Evolutionary conservation across 1,139 yeast species (phyloP).

Genomic region (Suhomyces atakaporum): DNA sequence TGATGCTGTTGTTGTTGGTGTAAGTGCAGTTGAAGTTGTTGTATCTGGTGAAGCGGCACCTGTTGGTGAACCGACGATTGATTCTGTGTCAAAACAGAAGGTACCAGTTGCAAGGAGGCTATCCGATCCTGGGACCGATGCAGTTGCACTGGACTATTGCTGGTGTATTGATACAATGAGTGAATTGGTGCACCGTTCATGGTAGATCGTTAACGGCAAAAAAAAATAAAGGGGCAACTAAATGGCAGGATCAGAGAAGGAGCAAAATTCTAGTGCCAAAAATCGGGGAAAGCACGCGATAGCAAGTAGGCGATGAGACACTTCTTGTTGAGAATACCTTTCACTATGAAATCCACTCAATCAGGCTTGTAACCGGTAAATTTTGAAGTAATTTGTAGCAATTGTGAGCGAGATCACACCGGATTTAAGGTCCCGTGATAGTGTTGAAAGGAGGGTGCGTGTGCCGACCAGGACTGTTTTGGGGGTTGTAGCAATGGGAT

Average conservation of each 20-base stretch:
- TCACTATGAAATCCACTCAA: too few species aligned
- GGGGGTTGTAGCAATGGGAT: neutral
- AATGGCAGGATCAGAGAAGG: too few species aligned
- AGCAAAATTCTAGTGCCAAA: too few species aligned
- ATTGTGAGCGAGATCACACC: too few species aligned
- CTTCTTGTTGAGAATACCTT: too few species aligned
- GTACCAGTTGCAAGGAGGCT: slow-evolving; percentile 7
- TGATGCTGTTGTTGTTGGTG: slow-evolving; percentile 15
- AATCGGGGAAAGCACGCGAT: too few species aligned
- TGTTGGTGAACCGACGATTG: slow-evolving; percentile 6
- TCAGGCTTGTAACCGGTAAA: too few species aligned
- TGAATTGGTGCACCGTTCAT: slow-evolving; percentile 20
- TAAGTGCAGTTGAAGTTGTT: slow-evolving; percentile 11
- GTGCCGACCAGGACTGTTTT: neutral
- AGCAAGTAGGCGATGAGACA: too few species aligned
- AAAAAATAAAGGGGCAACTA: slow-evolving; percentile 11
- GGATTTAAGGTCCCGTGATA: too few species aligned
- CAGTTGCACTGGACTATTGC: slow-evolving; percentile 11
- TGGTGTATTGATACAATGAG: slow-evolving; percentile 17
- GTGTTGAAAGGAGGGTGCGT: neutral
- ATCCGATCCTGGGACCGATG: slow-evolving; percentile 7
- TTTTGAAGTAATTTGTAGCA: too few species aligned
- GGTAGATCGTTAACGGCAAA: slow-evolving; percentile 10
- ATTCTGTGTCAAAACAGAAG: slow-evolving; percentile 9
- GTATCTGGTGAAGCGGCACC: slow-evolving; percentile 8